phyloP scores from a whole-genome alignment of 768 basidiomycete genomes.

The Tephrocybe sp. region DNA sequence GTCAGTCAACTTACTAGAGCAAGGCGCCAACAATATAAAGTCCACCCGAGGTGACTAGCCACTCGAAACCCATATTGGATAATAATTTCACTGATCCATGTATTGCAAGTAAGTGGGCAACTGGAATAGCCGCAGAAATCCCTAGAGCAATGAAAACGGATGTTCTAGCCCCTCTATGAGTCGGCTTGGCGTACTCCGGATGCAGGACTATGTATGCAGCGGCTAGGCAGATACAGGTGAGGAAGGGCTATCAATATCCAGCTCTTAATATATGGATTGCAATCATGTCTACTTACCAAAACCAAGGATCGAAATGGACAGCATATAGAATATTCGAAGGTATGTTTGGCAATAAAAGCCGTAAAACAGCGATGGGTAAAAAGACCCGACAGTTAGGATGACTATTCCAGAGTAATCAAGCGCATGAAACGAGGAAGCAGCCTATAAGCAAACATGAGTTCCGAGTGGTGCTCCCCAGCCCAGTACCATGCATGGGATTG shows the following conservation, averaged over 20 bases:
- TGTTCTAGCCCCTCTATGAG: constrained; percentile 75
- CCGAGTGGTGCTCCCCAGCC: constrained; percentile 1
- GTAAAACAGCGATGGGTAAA: constrained; percentile 75
- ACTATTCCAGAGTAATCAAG: constrained; percentile 83
- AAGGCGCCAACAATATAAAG: constrained; percentile 80
- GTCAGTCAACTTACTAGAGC: constrained; percentile 63
- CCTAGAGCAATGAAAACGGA: constrained; percentile 79
- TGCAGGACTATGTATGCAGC: constrained; percentile 76
- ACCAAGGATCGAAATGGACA: constrained; percentile 49
- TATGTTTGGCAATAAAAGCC: constrained; percentile 67
- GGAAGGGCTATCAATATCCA: constrained; percentile 10
- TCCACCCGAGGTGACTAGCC: constrained; percentile 66
- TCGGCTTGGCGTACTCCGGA: constrained; percentile 73
- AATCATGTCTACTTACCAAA: constrained; percentile 45
- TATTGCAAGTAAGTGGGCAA: constrained; percentile 56
- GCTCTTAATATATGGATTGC: constrained; percentile 14
- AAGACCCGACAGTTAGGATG: constrained; percentile 74
- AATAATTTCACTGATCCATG: constrained; percentile 57
- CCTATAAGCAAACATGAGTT: constrained; percentile 33
- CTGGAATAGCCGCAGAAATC: constrained; percentile 63
- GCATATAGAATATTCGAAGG: constrained; percentile 53
- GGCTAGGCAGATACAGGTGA: constrained; percentile 30
- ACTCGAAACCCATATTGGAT: constrained; percentile 65
- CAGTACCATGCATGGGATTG: constrained; percentile 4
- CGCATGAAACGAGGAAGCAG: constrained; percentile 56